Evolutionary conservation across 805 yeast species (phyloP).

Genomic region (Pachysolen tannophilus): DNA sequence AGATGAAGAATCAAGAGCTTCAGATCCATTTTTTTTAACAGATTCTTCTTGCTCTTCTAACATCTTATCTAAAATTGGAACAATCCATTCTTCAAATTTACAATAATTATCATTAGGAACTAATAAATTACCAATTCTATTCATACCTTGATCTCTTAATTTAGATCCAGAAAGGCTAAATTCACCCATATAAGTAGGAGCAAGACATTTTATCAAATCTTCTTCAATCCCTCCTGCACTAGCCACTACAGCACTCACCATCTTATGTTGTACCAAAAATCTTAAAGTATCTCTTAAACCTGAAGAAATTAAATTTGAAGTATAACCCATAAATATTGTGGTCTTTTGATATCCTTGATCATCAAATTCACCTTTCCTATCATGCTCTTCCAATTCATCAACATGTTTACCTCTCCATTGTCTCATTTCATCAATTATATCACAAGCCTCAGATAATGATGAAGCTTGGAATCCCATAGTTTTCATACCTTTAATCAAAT

Average conservation of each 20-base stretch:
- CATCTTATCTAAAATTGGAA: slow-evolving; percentile 83
- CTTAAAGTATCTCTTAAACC: slow-evolving; percentile 90
- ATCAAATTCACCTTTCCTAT: slow-evolving; percentile 68
- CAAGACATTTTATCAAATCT: slow-evolving; percentile 91
- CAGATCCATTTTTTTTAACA: slow-evolving; percentile 43
- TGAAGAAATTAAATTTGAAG: slow-evolving; percentile 91
- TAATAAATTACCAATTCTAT: slow-evolving; percentile 92
- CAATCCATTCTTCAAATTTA: slow-evolving; percentile 97
- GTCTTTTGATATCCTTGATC: slow-evolving; percentile 73
- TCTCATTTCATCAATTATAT: slow-evolving; percentile 89
- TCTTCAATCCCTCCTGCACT: slow-evolving; percentile 98
- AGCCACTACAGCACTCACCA: slow-evolving; percentile 93
- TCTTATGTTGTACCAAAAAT: slow-evolving; percentile 85
- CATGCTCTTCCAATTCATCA: slow-evolving; percentile 61
- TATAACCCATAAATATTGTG: slow-evolving; percentile 92
- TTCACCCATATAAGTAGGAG: slow-evolving; percentile 94
- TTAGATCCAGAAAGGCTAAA: slow-evolving; percentile 73
- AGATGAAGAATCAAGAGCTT: slow-evolving; percentile 55
- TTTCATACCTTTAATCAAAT: slow-evolving; percentile 74
- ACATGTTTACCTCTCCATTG: slow-evolving; percentile 81
- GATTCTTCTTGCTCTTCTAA: slow-evolving; percentile 80
- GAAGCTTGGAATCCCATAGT: slow-evolving; percentile 98
- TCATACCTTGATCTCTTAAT: slow-evolving; percentile 91
- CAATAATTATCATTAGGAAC: slow-evolving; percentile 99
- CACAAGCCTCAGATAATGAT: slow-evolving; percentile 80